These are phyloP conservation scores for Cryptomeria japonica DNA, from an alignment of 75 land plant genomes.

Conservation along the genomic window DNA sequence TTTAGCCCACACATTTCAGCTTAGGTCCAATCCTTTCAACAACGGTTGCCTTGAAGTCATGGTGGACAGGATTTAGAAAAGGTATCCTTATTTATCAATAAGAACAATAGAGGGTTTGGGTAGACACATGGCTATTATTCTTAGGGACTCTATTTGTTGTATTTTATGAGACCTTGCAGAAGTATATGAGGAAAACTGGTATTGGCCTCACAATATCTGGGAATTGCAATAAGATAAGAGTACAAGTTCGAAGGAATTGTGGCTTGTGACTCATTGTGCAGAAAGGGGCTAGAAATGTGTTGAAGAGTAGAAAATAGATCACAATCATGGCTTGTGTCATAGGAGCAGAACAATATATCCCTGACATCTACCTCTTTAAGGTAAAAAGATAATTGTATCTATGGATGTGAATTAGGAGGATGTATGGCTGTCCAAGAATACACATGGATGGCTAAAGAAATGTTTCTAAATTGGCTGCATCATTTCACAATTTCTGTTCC, in stretches of 20 bases:
- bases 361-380: background rate
- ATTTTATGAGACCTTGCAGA: background rate
- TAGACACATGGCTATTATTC: background rate
- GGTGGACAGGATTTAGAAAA: background rate
- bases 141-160: background rate
- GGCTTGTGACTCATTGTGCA: background rate
- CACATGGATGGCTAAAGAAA: background rate
- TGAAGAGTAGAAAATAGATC: background rate
- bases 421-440: background rate
- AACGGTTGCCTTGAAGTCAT: background rate
- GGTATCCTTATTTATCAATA: background rate
- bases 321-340: background rate
- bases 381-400: background rate
- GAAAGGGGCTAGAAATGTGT: background rate
- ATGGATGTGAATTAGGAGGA: background rate
- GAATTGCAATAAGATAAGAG: background rate
- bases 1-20: background rate
- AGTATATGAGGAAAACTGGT: background rate
- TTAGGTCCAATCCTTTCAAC: background rate
- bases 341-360: background rate
- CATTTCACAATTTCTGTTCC: background rate
- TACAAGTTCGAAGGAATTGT: background rate
- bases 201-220: background rate
- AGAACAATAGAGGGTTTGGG: background rate
- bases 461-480: background rate